A percentile compares a stretch with the other conserved stretches of the same genome.
Evolutionary conservation across 129 eudicot species (phyloP).

Genomic region (Solidago caesia): DNA sequence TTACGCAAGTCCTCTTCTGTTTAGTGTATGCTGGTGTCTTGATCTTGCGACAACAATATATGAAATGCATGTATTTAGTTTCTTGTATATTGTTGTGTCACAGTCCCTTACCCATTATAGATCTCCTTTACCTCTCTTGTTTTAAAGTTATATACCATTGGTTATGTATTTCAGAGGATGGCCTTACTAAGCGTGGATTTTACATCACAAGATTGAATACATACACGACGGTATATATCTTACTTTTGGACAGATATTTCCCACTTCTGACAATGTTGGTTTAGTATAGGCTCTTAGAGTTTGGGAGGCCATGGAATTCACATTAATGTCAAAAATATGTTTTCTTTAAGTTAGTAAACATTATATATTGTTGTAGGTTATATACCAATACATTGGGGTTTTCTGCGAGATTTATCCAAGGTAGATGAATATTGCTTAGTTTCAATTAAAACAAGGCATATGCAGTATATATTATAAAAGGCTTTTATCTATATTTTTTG

Average conservation of each 20-base stretch:
- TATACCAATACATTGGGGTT: neutral
- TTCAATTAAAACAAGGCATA: neutral
- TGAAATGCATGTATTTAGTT: neutral
- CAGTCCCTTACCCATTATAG: neutral
- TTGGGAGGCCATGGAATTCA: conserved; percentile 15
- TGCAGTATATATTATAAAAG: neutral
- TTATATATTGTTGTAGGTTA: neutral
- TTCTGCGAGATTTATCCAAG: neutral
- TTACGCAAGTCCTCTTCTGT: neutral
- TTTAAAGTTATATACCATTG: conserved; percentile 18
- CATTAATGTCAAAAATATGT: neutral
- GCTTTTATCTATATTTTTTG: neutral
- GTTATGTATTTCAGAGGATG: conserved; percentile 64
- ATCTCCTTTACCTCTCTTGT: neutral
- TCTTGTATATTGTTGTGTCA: conserved; percentile 1
- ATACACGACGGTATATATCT: conserved; percentile 72
- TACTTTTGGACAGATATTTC: conserved; percentile 15
- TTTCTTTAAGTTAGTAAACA: neutral
- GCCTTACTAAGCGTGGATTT: conserved; percentile 83
- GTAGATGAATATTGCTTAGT: neutral
- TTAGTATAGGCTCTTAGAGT: neutral
- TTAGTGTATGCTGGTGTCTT: neutral
- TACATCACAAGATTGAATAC: conserved; percentile 78
- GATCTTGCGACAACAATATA: neutral
- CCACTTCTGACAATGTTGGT: conserved; percentile 8